Percentiles rank a stretch among this genome's conserved stretches.
Evolutionary conservation across 163 green algal genomes (phyloP).

Genomic region (Chlorella variabilis): DNA sequence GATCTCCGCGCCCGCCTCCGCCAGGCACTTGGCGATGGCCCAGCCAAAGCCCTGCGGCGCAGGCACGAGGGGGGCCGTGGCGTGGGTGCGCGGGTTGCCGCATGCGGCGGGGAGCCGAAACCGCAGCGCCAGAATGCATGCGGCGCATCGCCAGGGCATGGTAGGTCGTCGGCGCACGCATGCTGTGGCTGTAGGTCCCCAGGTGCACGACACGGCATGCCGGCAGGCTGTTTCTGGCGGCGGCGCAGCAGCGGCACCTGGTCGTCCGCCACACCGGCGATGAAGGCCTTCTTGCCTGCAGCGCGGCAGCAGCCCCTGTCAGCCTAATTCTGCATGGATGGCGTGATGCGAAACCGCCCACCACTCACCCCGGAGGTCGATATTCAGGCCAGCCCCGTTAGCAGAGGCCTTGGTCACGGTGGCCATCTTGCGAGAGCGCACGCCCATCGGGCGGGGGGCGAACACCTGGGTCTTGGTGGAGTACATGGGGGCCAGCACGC

Average conservation of each 20-base stretch:
- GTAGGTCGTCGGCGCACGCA: no score
- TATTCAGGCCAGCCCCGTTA: constrained; percentile 40
- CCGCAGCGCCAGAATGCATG: not conserved
- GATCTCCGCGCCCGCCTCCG: constrained; percentile 94
- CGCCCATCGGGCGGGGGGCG: constrained; percentile 2
- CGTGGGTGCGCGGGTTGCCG: not conserved
- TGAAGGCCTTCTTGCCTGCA: constrained; percentile 98
- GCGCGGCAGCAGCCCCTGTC: not conserved
- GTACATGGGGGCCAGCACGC: not conserved
- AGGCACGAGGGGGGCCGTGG: not conserved
- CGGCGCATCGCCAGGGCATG: no score
- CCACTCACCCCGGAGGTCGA: constrained; percentile 50
- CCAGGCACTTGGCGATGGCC: constrained; percentile 95
- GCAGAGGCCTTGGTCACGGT: constrained; percentile 23
- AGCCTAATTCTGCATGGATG: not conserved
- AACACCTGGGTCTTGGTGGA: not conserved
- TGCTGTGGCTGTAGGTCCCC: no score
- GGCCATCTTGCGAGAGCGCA: constrained; percentile 1
- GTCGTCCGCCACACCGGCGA: constrained; percentile 98
- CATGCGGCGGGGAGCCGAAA: not conserved
- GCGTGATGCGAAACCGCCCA: not conserved
- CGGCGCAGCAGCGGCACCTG: constrained; percentile 57
- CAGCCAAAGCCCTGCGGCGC: constrained; percentile 95
- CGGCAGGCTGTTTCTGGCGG: not conserved
- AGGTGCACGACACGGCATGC: no score